Conservation (phyloP, 495 filamentous ascomycete species). For the Xylaria palmicola region DNA sequence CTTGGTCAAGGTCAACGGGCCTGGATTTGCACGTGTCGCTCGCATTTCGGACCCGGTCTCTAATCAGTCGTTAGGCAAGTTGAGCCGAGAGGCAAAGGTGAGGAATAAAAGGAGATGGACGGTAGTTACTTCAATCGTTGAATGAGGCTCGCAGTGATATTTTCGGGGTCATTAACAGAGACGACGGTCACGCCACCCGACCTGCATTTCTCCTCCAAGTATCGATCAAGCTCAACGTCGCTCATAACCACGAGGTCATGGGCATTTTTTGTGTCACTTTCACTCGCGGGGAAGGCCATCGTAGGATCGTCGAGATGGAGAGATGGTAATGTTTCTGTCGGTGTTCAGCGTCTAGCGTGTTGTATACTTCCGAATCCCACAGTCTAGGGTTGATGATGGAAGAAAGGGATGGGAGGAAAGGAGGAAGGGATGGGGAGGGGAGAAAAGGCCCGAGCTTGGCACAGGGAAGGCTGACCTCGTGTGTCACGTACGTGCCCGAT, state of each 20-base stretch:
- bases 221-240: slow-evolving; percentile 1
- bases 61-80: background rate
- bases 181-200: background rate
- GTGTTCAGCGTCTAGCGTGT: background rate
- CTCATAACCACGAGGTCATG: background rate
- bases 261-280: background rate
- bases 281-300: background rate
- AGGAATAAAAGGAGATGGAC: background rate
- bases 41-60: background rate
- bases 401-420: no score
- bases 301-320: background rate
- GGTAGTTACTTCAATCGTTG: slow-evolving; percentile 3
- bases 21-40: background rate
- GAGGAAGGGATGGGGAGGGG: no score
- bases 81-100: no score
- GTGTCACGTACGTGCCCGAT: no score
- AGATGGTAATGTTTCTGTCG: background rate
- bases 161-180: background rate
- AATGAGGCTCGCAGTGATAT: slow-evolving; percentile 5
- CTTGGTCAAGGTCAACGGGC: slow-evolving; percentile 3
- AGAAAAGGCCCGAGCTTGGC: no score
- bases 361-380: background rate
- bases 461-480: no score
- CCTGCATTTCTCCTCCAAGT: background rate
- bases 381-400: no score